Evolutionary conservation across 2,329 filamentous ascomycete genomes (phyloP).

Genomic region (Trichoderma brevicompactum): DNA sequence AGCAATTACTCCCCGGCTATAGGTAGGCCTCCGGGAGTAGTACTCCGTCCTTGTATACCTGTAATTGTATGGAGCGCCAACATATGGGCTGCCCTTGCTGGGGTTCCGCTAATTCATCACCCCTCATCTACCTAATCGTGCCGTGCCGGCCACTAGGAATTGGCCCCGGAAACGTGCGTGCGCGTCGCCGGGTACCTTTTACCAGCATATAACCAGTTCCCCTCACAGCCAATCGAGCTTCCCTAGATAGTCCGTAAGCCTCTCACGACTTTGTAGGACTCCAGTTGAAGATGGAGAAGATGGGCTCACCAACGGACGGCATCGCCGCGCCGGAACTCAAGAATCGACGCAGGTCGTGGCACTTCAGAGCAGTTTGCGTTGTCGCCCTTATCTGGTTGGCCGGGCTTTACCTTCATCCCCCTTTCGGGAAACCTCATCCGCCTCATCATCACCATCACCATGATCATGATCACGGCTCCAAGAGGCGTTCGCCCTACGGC

Average conservation of each 20-base stretch:
- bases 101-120: no score
- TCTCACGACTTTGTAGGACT: background rate
- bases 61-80: no score
- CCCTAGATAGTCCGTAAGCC: background rate
- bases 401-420: constrained; percentile 10
- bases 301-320: background rate
- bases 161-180: background rate
- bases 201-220: constrained; percentile 3
- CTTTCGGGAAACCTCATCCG: constrained; percentile 22
- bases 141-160: background rate
- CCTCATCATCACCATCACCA: constrained; percentile 22
- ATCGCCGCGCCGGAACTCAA: background rate
- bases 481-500: constrained; percentile 28
- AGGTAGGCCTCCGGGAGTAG: no score
- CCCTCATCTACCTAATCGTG: background rate
- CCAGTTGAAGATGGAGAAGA: background rate
- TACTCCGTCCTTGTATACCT: no score
- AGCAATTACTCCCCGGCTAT: no score
- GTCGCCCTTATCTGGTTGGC: constrained; percentile 10
- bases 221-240: background rate
- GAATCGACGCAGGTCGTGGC: constrained; percentile 7
- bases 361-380: background rate
- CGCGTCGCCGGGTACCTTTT: constrained; percentile 20
- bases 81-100: no score
- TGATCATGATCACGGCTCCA: background rate